These are phyloP conservation scores for Coemansia sp. DNA, from an alignment of 192 early-diverging fungal genomes.

Conservation along the genomic window DNA sequence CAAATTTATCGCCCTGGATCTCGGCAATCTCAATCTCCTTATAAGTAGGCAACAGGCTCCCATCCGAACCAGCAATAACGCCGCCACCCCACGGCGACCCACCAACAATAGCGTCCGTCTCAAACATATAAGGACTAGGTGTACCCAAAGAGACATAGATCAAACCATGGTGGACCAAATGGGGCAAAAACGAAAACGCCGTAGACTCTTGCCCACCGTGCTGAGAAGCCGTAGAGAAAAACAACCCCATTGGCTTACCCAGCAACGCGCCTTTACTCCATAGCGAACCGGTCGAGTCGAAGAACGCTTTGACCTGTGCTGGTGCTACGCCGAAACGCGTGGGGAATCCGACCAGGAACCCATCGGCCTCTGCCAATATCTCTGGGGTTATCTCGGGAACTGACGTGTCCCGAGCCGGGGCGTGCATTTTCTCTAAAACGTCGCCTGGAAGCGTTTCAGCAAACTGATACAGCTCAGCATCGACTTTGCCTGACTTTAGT, in stretches of 20 bases:
- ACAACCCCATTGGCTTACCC: constrained; percentile 73
- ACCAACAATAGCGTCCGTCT: constrained; percentile 67
- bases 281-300: constrained; percentile 64
- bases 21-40: constrained; percentile 66
- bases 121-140: constrained; percentile 50
- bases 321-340: constrained; percentile 72
- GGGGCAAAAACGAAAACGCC: constrained; percentile 64
- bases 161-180: constrained; percentile 79
- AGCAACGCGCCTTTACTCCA: constrained; percentile 60
- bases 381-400: constrained; percentile 61
- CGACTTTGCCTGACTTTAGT: constrained; percentile 48
- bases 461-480: constrained; percentile 62
- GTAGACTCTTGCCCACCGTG: constrained; percentile 86
- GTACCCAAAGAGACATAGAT: constrained; percentile 75
- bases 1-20: constrained; percentile 64
- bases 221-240: constrained; percentile 74
- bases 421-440: constrained; percentile 68
- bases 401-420: constrained; percentile 51
- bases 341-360: constrained; percentile 70
- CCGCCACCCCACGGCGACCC: constrained; percentile 71
- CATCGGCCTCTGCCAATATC: constrained; percentile 65
- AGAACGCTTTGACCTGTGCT: constrained; percentile 77
- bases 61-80: constrained; percentile 67
- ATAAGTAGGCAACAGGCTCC: constrained; percentile 62
- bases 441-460: constrained; percentile 67